Evolutionary conservation across 805 yeast genomes (phyloP).

Genomic region (Scheffersomyces spartinae): DNA sequence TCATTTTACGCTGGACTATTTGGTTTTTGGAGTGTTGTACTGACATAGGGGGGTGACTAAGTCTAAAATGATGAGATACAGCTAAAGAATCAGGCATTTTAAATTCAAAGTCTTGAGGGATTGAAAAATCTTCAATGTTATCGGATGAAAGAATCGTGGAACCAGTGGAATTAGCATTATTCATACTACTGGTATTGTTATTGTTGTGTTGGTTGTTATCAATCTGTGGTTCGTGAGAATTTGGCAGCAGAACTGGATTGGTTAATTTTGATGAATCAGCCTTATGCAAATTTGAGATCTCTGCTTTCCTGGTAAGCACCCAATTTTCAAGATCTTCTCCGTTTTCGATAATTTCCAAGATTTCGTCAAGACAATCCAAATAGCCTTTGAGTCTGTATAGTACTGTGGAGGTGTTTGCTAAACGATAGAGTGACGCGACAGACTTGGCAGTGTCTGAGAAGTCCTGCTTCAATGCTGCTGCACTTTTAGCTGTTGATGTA

Average conservation of each 20-base stretch:
- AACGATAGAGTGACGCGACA: constrained; percentile 42
- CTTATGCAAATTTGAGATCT: too few species aligned
- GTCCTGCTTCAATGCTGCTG: constrained; percentile 8
- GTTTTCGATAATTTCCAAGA: constrained; percentile 27
- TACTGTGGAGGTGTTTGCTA: constrained; percentile 42
- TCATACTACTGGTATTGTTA: too few species aligned
- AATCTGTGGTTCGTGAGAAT: too few species aligned
- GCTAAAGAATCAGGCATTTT: too few species aligned
- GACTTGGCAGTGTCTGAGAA: constrained; percentile 32
- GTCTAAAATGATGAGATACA: too few species aligned
- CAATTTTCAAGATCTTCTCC: constrained; percentile 41
- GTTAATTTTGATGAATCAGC: too few species aligned
- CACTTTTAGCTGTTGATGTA: constrained; percentile 2
- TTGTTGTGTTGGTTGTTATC: too few species aligned
- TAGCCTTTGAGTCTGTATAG: constrained; percentile 46
- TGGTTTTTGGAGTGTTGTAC: constrained; percentile 1
- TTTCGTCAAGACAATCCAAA: constrained; percentile 47
- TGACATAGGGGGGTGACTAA: neutral
- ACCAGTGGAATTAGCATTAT: too few species aligned
- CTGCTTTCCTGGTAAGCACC: constrained; percentile 37
- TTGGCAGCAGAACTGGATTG: too few species aligned
- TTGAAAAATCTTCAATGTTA: too few species aligned
- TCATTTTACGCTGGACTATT: neutral
- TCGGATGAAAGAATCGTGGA: too few species aligned
- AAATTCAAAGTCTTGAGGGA: too few species aligned